Evolutionary conservation across 164 flowering plant genomes (phyloP), one percentile per base, ranked within the genome.

Genomic region (Aristolochia contorta): DNA sequence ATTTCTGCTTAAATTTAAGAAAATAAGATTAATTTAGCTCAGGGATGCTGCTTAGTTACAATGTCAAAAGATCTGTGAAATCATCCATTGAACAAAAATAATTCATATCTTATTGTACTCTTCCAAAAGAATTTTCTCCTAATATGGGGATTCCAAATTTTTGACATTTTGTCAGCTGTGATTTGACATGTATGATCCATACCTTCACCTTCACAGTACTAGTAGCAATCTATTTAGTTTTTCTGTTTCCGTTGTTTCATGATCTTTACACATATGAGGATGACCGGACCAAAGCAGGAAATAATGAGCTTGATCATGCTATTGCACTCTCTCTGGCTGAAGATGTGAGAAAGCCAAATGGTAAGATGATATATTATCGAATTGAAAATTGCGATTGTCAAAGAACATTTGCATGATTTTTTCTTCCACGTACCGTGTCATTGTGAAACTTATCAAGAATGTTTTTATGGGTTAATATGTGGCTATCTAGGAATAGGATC

Each of bases 251-350:
- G 30, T 21, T 27, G 47, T 65, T 57, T 57, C 23, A 57, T 57
- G 48, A 33, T 43, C 60, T 30, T 33, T 13, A 46, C 5, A 37
- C 43, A 27, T 37, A 18, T 15, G 63, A 74, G 78, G 78, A 63
- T 24, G 65, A 71, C 6, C 51, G 47, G 18, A 45, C 72, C 27
- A 68, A 69, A 68, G 22, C 67, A 16, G 67, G 65, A 52, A 71
- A 71, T 7, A 67, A 74, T 59, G 78, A 71, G 6, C 4, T 60
- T 23, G 76, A 69, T 56, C 82, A 68, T 64, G 79, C 77, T 52
- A 73, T 87, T 65, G 84, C 91, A 16, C 87, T 82, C 52, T 86
- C 97, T 60, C 57, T 82, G 37, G 67, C 80, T 30, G 97, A 90
- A 65, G 96, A 81, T 63, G 66, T 65, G 41, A 80, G 65, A 63